Percentiles rank a stretch among this genome's conserved stretches.
These are phyloP conservation scores for Daldinia bambusicola DNA, from an alignment of 495 filamentous ascomycete genomes.

Conservation along the genomic window DNA sequence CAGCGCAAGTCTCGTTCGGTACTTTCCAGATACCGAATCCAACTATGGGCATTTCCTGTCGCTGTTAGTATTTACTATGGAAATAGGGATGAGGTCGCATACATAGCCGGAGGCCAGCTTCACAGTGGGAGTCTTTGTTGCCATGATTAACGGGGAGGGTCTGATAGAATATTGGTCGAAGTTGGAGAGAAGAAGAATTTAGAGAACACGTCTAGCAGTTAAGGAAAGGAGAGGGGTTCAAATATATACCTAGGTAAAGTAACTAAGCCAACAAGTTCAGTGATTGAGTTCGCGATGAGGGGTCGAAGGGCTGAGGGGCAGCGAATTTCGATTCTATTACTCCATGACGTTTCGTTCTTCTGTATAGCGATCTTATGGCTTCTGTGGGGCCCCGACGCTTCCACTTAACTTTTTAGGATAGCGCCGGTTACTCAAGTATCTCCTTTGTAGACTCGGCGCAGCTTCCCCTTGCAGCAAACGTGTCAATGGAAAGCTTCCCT, in stretches of 20 bases:
- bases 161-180: not conserved
- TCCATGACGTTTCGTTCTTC: constrained; percentile 33
- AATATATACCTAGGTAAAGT: constrained; percentile 17
- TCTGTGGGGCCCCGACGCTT: constrained; percentile 31
- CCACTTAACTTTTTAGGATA: constrained; percentile 36
- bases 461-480: constrained; percentile 1
- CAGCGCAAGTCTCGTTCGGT: constrained; percentile 70
- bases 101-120: constrained; percentile 51
- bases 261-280: not conserved
- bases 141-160: constrained; percentile 28
- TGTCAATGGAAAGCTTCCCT: constrained; percentile 1
- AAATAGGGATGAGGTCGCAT: not conserved
- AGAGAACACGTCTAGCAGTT: not conserved
- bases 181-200: not conserved
- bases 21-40: constrained; percentile 77
- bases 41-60: constrained; percentile 73
- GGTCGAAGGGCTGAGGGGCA: constrained; percentile 22
- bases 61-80: constrained; percentile 13
- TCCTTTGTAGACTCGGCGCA: constrained; percentile 3
- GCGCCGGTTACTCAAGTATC: constrained; percentile 5
- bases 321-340: constrained; percentile 14
- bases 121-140: constrained; percentile 36
- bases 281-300: constrained; percentile 32
- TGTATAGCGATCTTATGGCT: constrained; percentile 21
- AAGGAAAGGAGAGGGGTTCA: not conserved